A percentile compares a stretch with the other conserved stretches of the same genome.
Conservation (phyloP, 495 filamentous ascomycete species). For the Hypoxylon fuscum region DNA sequence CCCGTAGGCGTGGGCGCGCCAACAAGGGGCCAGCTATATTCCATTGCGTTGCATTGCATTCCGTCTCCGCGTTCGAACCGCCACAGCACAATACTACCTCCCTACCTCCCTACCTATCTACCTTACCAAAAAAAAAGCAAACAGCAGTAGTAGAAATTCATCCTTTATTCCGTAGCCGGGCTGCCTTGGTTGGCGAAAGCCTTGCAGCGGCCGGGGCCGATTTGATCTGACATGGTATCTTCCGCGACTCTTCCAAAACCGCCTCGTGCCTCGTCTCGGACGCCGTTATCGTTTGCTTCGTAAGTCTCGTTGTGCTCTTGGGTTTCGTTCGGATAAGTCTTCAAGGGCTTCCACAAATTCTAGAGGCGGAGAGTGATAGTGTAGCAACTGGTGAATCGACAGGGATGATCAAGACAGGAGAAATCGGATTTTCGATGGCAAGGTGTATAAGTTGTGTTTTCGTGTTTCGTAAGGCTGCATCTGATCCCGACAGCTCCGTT, state of each 20-base stretch:
- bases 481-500: too few species aligned
- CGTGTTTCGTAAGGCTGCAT: too few species aligned
- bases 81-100: too few species aligned
- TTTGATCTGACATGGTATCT: slow-evolving; percentile 23
- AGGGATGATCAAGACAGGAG: too few species aligned
- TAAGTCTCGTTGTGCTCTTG: slow-evolving; percentile 10
- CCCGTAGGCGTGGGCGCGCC: too few species aligned
- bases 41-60: too few species aligned
- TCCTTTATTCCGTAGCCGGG: not conserved
- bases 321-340: not conserved
- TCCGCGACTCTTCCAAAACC: slow-evolving; percentile 16
- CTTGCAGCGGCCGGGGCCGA: too few species aligned
- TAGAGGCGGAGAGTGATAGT: not conserved
- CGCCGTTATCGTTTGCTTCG: slow-evolving; percentile 21
- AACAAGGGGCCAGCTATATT: too few species aligned
- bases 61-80: too few species aligned
- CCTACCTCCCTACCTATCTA: not conserved
- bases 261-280: slow-evolving; percentile 2
- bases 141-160: slow-evolving; percentile 14
- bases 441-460: too few species aligned
- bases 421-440: too few species aligned
- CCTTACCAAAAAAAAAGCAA: not conserved
- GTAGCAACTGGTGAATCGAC: too few species aligned
- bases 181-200: slow-evolving; percentile 2
- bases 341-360: not conserved